Conservation (phyloP, 192 early-diverging fungal genomes). For the Entophlyctis luteolus region DNA sequence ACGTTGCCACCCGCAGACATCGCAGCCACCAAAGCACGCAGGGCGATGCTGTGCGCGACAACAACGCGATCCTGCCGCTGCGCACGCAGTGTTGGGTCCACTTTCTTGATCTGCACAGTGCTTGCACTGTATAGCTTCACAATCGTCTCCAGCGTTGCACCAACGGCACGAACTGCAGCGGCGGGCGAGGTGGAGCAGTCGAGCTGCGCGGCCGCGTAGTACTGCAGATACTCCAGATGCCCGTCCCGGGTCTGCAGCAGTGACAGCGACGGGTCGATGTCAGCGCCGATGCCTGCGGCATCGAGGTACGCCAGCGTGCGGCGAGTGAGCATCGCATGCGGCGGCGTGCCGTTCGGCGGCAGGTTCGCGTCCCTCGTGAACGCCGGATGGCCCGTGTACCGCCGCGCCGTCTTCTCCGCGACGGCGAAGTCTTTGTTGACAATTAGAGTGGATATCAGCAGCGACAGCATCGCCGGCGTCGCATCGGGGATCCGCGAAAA, state of each 20-base stretch:
- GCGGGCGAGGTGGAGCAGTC: neutral
- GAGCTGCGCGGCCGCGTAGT: neutral
- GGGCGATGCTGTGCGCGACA: conserved; percentile 3
- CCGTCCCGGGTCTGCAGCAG: neutral
- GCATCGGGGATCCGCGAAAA: neutral
- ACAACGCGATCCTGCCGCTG: conserved; percentile 6
- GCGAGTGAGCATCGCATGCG: neutral
- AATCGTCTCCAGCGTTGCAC: neutral
- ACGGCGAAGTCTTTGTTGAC: neutral
- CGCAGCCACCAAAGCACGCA: neutral
- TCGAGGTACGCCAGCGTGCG: neutral
- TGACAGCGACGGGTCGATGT: neutral
- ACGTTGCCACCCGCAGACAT: neutral
- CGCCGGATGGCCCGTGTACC: neutral
- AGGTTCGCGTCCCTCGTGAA: neutral
- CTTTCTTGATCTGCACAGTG: neutral
- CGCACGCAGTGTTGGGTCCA: neutral
- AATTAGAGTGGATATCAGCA: neutral
- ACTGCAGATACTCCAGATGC: conserved; percentile 17
- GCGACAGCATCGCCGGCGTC: neutral
- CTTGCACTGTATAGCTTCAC: neutral
- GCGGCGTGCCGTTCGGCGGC: neutral
- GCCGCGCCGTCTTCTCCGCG: neutral
- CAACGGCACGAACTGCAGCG: neutral
- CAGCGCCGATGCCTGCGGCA: neutral